These are phyloP conservation scores for Priceomyces medius DNA, from an alignment of 805 yeast genomes.

Conservation along the genomic window DNA sequence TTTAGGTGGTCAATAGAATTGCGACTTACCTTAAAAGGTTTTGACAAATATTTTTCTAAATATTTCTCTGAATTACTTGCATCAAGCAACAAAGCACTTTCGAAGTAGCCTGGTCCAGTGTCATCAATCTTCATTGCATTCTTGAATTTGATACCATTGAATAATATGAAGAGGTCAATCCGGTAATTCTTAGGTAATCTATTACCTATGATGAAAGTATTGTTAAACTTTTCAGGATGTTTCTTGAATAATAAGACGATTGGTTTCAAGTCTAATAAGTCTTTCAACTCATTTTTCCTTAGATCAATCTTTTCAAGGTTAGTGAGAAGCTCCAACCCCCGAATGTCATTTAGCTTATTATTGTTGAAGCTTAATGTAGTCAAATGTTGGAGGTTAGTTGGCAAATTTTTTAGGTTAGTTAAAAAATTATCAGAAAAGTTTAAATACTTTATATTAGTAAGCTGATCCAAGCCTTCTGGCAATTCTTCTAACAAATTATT, in stretches of 20 bases:
- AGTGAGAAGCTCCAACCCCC: slow-evolving; percentile 44
- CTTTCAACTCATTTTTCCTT: slow-evolving; percentile 44
- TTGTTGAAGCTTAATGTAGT: slow-evolving; percentile 51
- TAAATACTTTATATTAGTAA: slow-evolving; percentile 47
- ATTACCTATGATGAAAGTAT: slow-evolving; percentile 44
- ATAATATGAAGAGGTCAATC: slow-evolving; percentile 53
- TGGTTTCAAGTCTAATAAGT: slow-evolving; percentile 34
- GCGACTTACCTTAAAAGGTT: neutral
- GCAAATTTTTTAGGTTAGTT: slow-evolving; percentile 32
- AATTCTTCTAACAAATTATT: slow-evolving; percentile 48
- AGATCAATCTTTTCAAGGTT: slow-evolving; percentile 52
- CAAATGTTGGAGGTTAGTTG: slow-evolving; percentile 32
- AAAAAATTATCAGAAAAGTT: slow-evolving; percentile 44
- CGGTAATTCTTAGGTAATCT: slow-evolving; percentile 47
- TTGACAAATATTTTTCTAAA: slow-evolving; percentile 36
- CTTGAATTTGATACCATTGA: slow-evolving; percentile 51
- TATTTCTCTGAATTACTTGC: slow-evolving; percentile 45
- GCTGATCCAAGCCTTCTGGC: slow-evolving; percentile 54
- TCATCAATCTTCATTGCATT: slow-evolving; percentile 55
- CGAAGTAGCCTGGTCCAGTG: slow-evolving; percentile 61
- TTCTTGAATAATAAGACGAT: slow-evolving; percentile 33
- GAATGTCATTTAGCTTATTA: slow-evolving; percentile 42
- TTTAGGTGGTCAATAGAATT: neutral
- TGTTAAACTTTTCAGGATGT: slow-evolving; percentile 32
- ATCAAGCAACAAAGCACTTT: slow-evolving; percentile 53